These are phyloP conservation scores for Cryptosporidium ubiquitum DNA, from an alignment of 169 alveolate species.

Conservation along the genomic window DNA sequence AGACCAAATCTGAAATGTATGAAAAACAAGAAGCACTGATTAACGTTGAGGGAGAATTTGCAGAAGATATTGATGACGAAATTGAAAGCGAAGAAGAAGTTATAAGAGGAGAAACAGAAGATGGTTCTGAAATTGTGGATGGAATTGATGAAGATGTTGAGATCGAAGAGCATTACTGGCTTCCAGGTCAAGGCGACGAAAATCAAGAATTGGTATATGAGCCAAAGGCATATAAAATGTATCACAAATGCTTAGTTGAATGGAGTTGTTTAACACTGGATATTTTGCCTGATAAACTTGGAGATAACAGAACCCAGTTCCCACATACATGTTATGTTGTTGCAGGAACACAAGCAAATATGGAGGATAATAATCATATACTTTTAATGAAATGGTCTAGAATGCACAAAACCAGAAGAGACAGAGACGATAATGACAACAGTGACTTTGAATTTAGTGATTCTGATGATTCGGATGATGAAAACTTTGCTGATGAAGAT, in stretches of 20 bases:
- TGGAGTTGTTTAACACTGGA: constrained; percentile 71
- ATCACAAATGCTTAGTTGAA: constrained; percentile 65
- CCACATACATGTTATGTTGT: constrained; percentile 70
- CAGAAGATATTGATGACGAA: constrained; percentile 61
- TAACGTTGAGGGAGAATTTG: constrained; percentile 64
- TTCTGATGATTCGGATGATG: constrained; percentile 16
- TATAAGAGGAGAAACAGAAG: neutral
- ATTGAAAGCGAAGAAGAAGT: constrained; percentile 48
- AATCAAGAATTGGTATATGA: constrained; percentile 45
- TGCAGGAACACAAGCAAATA: constrained; percentile 75
- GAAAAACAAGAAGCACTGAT: constrained; percentile 29
- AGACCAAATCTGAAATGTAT: constrained; percentile 24
- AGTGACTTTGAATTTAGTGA: constrained; percentile 1
- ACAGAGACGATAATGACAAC: constrained; percentile 51
- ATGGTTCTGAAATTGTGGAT: neutral
- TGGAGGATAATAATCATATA: constrained; percentile 35
- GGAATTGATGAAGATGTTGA: constrained; percentile 10
- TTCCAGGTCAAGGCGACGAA: constrained; percentile 36
- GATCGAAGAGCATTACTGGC: constrained; percentile 40
- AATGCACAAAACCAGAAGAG: constrained; percentile 59
- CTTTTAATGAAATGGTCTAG: constrained; percentile 73
- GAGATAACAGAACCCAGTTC: constrained; percentile 56
- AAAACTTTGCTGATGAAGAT: constrained; percentile 39
- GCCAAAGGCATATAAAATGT: constrained; percentile 67
- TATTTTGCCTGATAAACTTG: constrained; percentile 53